Percentiles rank a stretch among this genome's conserved stretches.
phyloP scores from a whole-genome alignment of 139 green algal species.

The Mychonastes homosphaera region DNA sequence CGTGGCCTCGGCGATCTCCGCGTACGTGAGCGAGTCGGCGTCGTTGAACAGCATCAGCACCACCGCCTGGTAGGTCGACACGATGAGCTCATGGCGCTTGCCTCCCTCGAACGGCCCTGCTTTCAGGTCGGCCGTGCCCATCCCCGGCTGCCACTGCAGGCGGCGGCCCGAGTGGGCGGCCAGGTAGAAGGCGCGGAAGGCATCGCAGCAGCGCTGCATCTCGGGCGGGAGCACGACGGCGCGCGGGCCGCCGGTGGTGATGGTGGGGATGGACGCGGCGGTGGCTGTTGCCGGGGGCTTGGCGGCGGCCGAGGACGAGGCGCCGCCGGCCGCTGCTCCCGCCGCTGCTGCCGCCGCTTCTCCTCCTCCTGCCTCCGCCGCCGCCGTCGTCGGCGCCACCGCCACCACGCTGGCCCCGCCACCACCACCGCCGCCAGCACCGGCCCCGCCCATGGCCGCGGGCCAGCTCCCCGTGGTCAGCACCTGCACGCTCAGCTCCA shows the following conservation, averaged over 20 bases:
- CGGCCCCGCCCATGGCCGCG: too few species aligned
- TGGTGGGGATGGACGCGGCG: too few species aligned
- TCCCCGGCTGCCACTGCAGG: background rate
- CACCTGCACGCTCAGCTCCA: constrained; percentile 81
- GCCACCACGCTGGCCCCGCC: too few species aligned
- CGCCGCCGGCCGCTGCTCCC: too few species aligned
- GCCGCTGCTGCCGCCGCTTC: too few species aligned
- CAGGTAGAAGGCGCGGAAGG: background rate
- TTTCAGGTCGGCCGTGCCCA: background rate
- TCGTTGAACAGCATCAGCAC: constrained; percentile 96
- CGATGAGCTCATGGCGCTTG: constrained; percentile 11
- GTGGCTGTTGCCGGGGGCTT: too few species aligned
- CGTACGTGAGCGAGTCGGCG: constrained; percentile 42
- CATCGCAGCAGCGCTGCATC: constrained; percentile 56
- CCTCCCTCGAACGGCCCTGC: constrained; percentile 52
- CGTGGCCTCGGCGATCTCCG: constrained; percentile 57
- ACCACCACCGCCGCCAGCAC: too few species aligned
- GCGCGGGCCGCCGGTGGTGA: too few species aligned
- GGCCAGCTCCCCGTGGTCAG: constrained; percentile 94
- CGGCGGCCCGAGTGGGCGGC: background rate
- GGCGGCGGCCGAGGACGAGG: constrained; percentile 28
- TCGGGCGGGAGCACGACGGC: constrained; percentile 81
- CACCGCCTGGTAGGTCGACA: constrained; percentile 84
- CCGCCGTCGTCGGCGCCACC: too few species aligned
- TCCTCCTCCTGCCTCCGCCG: too few species aligned